Evolutionary conservation across 495 filamentous ascomycete genomes (phyloP).

Genomic region (Xeromyces bisporus): DNA sequence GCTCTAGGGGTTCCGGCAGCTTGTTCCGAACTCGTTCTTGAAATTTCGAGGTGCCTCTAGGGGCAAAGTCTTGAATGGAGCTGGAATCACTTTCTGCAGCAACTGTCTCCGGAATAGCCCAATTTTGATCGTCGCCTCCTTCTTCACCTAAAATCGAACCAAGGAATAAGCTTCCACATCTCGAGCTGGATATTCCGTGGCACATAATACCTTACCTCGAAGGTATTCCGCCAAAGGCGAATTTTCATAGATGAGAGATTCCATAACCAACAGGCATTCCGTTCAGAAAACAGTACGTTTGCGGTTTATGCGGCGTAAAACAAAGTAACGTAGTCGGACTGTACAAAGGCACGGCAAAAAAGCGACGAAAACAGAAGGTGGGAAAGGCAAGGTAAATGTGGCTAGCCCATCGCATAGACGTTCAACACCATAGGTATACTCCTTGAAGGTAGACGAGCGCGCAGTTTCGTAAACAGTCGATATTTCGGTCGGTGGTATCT

Average conservation of each 20-base stretch:
- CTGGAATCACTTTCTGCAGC: slow-evolving; percentile 18
- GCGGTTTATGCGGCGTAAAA: background rate
- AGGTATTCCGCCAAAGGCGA: slow-evolving; percentile 87
- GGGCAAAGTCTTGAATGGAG: slow-evolving; percentile 45
- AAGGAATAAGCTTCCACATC: slow-evolving; percentile 2
- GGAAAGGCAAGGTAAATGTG: too few relatives aligned
- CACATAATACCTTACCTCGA: slow-evolving; percentile 43
- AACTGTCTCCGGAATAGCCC: slow-evolving; percentile 27
- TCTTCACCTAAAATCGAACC: slow-evolving; percentile 35
- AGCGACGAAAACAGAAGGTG: too few relatives aligned
- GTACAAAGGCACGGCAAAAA: too few relatives aligned
- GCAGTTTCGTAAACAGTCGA: too few relatives aligned
- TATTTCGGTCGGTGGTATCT: too few relatives aligned
- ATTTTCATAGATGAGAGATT: slow-evolving; percentile 77
- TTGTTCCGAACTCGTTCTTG: slow-evolving; percentile 49
- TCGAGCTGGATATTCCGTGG: slow-evolving; percentile 7
- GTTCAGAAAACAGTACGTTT: slow-evolving; percentile 4
- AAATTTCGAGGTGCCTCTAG: slow-evolving; percentile 50
- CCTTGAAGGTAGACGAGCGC: too few relatives aligned
- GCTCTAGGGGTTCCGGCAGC: slow-evolving; percentile 41
- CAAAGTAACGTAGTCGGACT: too few relatives aligned
- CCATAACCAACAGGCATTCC: slow-evolving; percentile 46
- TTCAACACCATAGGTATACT: too few relatives aligned
- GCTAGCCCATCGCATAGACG: too few relatives aligned
- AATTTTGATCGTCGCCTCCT: slow-evolving; percentile 27